Evolutionary conservation across 176 grass and related monocot genomes (phyloP), one percentile per base, ranked within the genome.

Genomic region (Musa schizocarpa): DNA sequence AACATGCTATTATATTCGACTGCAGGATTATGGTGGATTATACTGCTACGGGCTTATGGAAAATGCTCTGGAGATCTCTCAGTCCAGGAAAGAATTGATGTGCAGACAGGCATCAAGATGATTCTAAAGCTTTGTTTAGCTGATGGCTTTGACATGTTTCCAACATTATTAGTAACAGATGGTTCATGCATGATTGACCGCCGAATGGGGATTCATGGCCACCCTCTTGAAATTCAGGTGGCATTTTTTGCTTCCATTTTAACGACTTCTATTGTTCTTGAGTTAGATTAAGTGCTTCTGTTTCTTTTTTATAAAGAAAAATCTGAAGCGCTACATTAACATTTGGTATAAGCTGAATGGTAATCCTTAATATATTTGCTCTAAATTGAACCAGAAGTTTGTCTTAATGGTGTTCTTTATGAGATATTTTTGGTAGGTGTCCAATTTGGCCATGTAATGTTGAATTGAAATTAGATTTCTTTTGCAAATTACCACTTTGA

Each of bases 171-270:
- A 13, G 92, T 96, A 52, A 96, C 92, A 70, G 92, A 96, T 77
- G 92, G 92, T 63, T 96, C 92, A 77, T 96, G 92, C 71, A 92
- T 96, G 92, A 96, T 96, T 68, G 92, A 96, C 82, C 79, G 92
- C 10, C 80, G 92, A 52, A 92, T 92, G 92, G 92, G 92, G 76
- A 96, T 92, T 64, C 92, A 92, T 89, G 92, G 92, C 12, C 92
- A 96, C 57, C 88, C 88, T 53, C 86, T 92, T 58, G 88, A 92
- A 87, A 96, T 89, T 91, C 89, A 96, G 83, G 92, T 88, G 72
- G 50, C 13, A 43, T 43, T 6, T 43, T 43, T 43, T 43, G 8
- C 13, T 82, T 34, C 34, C 34, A 43, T 43, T 43, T 43, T 43
- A 43, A 43, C 4, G 4, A 43, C 34, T 43, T 43, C 34, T 43